A percentile compares a stretch with the other conserved stretches of the same genome.
Evolutionary conservation across 176 grass and related monocot genomes (phyloP).

Genomic region (Cenchrus fungigraminus): DNA sequence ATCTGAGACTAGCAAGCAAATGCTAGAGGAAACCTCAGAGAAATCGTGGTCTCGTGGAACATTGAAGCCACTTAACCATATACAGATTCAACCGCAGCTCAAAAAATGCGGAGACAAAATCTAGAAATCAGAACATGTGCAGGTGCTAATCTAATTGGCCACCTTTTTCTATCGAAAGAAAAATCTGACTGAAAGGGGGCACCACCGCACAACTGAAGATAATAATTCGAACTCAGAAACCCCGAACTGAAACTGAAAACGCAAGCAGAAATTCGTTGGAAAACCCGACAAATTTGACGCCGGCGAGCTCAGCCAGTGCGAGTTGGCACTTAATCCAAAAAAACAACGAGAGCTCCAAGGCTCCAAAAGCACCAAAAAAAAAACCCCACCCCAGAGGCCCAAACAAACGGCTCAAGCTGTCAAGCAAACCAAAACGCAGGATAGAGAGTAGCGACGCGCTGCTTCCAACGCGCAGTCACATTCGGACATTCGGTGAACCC

Average conservation of each 20-base stretch:
- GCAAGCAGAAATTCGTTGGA: not conserved
- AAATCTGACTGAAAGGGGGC: not conserved
- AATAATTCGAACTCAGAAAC: not conserved
- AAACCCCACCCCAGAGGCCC: not conserved
- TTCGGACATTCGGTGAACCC: not conserved
- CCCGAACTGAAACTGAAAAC: not conserved
- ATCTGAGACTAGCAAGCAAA: slow-evolving; percentile 3
- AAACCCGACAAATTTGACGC: not conserved
- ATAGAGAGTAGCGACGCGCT: not conserved
- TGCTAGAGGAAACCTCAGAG: not conserved
- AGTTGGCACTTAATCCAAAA: not conserved
- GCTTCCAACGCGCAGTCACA: not conserved
- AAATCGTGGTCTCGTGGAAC: not conserved
- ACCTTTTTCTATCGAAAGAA: not conserved
- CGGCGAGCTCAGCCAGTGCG: not conserved
- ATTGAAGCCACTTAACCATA: not conserved
- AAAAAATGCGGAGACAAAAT: not conserved
- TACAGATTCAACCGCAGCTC: not conserved
- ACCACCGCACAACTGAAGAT: not conserved
- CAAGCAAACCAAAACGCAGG: not conserved
- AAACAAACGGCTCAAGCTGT: not conserved
- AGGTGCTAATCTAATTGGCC: not conserved
- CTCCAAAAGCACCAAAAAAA: too few relatives aligned
- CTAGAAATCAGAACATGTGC: not conserved
- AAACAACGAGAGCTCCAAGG: not conserved